Evolutionary conservation across 2,329 filamentous ascomycete species (phyloP).

Genomic region (Sclerotiophoma versabilis): DNA sequence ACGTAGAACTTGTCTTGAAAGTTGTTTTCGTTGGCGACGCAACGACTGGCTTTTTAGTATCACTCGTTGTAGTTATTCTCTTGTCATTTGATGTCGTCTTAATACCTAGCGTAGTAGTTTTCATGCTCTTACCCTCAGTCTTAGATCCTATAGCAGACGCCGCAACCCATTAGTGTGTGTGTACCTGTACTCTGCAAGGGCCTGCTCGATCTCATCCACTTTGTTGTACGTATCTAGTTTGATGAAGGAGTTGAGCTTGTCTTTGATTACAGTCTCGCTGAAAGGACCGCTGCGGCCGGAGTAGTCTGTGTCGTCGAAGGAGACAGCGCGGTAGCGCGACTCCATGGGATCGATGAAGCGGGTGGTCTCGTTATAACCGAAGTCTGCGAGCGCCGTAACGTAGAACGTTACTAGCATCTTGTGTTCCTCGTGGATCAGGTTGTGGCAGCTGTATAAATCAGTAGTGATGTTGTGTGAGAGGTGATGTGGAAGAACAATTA

Average conservation of each 20-base stretch:
- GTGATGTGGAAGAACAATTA: neutral
- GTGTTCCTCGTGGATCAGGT: conserved; percentile 55
- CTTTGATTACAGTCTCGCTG: conserved; percentile 23
- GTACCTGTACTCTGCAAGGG: conserved; percentile 38
- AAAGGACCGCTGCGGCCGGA: neutral
- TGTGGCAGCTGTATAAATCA: conserved; percentile 44
- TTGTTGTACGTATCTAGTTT: conserved; percentile 40
- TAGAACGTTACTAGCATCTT: conserved; percentile 57
- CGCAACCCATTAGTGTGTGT: neutral
- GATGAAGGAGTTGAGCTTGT: conserved; percentile 32
- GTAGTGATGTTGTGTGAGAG: neutral
- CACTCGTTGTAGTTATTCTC: neutral
- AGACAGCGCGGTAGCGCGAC: conserved; percentile 28
- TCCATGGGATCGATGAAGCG: conserved; percentile 45
- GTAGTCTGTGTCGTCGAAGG: conserved; percentile 24
- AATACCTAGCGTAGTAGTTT: neutral
- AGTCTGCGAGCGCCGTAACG: conserved; percentile 44
- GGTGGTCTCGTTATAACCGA: conserved; percentile 44
- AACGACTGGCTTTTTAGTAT: too few relatives aligned
- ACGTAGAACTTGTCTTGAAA: too few relatives aligned
- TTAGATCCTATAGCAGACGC: neutral
- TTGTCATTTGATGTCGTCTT: neutral
- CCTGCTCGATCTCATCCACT: conserved; percentile 28
- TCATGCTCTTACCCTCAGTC: neutral
- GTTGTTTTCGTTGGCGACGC: too few relatives aligned